Evolutionary conservation across 2,329 filamentous ascomycete species (phyloP), one percentile per base, ranked within the genome.

Genomic region (Cladophialophora psammophila): DNA sequence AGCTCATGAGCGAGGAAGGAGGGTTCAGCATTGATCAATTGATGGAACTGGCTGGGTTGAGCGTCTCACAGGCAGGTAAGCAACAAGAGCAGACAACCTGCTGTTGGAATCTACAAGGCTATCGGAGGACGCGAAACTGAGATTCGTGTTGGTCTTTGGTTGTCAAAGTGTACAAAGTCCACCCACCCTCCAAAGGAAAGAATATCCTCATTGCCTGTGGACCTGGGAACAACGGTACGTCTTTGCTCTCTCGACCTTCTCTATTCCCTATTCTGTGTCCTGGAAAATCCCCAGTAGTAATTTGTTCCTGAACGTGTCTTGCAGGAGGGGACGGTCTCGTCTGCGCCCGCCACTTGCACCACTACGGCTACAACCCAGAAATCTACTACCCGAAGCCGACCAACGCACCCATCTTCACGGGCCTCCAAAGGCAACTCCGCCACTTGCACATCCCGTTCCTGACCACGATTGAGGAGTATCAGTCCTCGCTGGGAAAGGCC

Each of bases 21-120:
- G 93, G 91, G 8, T 99, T 97, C 80, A 96, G 93, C 10, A 87
- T 99, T 63, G 95, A 98, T 76, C 95, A 99, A 80, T 84, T 99
- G 57, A 98, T 99, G 95, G 95, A 98, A 77, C 83, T 99, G 7
- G 95, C 95, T 52, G 95, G 95, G 0, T 85, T 99, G 0, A 94
- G 93, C 0, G 93, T 98, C 32, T 94, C 94, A 12, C 93, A 98
- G 83, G 93, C 91, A 59, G 89, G 93, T 94, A 76, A 61, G 68
- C 56, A 15, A 18, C 59, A 12, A n/a, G 8, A 1, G 12, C 26
- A n/a, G n/a, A 55, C 1, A 3, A n/a, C 5, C n/a, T 20, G 42
- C 3, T 48, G 42, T 48, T 34, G 52, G 26, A 15, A 6, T 54
- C 26, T 20, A 12, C 7, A 26, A 9, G 18, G 26, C 7, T 10